phyloP scores from a whole-genome alignment of 371 early-diverging fungal genomes.

The Conidiobolus incongruus region DNA sequence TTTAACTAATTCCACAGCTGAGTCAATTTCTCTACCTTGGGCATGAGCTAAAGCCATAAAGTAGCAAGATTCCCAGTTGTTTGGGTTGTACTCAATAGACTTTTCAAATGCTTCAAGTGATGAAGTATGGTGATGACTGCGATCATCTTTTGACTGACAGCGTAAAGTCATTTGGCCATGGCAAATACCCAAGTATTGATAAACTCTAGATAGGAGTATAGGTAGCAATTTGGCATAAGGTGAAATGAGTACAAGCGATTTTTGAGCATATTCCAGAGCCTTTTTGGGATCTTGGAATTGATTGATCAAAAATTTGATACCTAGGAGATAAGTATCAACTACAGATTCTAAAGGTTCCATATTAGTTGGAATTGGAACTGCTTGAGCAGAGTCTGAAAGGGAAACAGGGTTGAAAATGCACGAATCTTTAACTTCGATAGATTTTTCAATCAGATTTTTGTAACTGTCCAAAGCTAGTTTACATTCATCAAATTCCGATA shows the following conservation, averaged over 20 bases:
- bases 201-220: conserved; percentile 15
- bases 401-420: background rate
- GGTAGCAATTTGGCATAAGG: conserved; percentile 12
- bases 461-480: conserved; percentile 38
- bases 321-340: conserved; percentile 1
- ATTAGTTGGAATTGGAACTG: conserved; percentile 8
- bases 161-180: conserved; percentile 15
- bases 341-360: conserved; percentile 3
- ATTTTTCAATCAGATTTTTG: conserved; percentile 20
- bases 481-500: conserved; percentile 56
- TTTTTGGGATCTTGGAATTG: conserved; percentile 15
- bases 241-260: too few relatives aligned
- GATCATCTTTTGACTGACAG: conserved; percentile 3
- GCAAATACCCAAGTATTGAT: conserved; percentile 29
- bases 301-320: conserved; percentile 17
- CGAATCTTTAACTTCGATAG: background rate
- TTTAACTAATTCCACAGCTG: conserved; percentile 36
- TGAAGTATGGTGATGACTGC: conserved; percentile 35
- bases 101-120: conserved; percentile 33
- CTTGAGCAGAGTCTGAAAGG: conserved; percentile 6
- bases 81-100: conserved; percentile 20
- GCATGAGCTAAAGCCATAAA: conserved; percentile 61
- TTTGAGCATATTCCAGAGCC: too few relatives aligned
- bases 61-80: conserved; percentile 34
- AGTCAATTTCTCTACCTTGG: conserved; percentile 46